phyloP scores from a whole-genome alignment of 345 rosid species.

The Garcia nutans region DNA sequence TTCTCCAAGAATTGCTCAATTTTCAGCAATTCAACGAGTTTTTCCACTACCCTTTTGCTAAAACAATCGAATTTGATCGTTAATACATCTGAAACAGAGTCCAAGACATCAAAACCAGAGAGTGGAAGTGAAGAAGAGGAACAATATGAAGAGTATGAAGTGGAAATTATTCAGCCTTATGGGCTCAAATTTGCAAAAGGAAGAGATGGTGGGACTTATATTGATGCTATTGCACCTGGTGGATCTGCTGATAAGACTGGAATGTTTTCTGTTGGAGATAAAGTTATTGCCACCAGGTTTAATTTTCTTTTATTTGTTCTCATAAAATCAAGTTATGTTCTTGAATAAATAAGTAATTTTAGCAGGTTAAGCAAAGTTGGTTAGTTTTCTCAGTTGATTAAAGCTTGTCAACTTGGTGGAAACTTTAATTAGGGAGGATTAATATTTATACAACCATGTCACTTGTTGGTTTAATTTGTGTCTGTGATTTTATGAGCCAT shows the following conservation, averaged over 20 bases:
- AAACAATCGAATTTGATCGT: constrained; percentile 38
- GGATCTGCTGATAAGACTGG: constrained; percentile 81
- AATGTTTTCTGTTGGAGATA: constrained; percentile 78
- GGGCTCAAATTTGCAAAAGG: constrained; percentile 86
- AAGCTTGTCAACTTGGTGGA: background rate
- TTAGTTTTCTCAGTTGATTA: background rate
- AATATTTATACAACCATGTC: too few relatives aligned
- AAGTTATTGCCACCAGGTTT: constrained; percentile 93
- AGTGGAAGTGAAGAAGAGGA: constrained; percentile 38
- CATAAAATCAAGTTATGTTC: background rate
- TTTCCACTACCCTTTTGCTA: constrained; percentile 37
- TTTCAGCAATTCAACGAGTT: constrained; percentile 23
- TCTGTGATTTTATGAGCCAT: background rate
- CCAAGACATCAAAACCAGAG: constrained; percentile 44
- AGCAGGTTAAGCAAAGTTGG: background rate
- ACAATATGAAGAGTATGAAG: constrained; percentile 72
- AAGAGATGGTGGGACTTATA: constrained; percentile 86
- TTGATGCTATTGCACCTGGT: constrained; percentile 82
- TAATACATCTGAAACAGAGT: constrained; percentile 64
- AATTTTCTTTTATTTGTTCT: background rate
- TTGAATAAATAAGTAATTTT: too few relatives aligned
- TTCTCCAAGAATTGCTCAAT: constrained; percentile 29
- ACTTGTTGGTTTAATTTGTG: background rate
- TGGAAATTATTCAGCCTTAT: constrained; percentile 78
- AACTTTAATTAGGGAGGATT: too few relatives aligned